Percentiles rank a stretch among this genome's conserved stretches.
Conservation (phyloP, 108 stramenopile species). For the Fragilaria radians region DNA sequence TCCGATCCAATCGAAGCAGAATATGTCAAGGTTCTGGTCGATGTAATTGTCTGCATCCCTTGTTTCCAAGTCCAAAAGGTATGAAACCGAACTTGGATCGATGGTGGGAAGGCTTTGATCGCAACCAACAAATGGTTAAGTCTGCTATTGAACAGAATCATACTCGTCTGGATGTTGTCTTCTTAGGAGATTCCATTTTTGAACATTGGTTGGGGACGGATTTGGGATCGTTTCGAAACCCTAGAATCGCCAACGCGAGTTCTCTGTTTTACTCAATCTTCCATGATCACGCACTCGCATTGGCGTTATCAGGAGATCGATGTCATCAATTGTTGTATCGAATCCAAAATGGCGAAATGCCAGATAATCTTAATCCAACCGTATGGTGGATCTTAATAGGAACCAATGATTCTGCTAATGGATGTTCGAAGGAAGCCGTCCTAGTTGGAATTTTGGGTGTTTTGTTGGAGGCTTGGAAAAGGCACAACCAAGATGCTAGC, state of each 20-base stretch:
- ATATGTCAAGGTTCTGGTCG: background rate
- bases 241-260: conserved; percentile 20
- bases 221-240: conserved; percentile 2
- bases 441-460: conserved; percentile 40
- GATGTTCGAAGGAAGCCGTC: conserved; percentile 42
- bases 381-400: conserved; percentile 73
- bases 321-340: conserved; percentile 43
- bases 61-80: background rate
- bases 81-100: background rate
- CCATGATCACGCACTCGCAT: conserved; percentile 27
- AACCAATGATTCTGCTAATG: conserved; percentile 39
- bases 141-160: background rate
- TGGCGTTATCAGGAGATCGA: conserved; percentile 31
- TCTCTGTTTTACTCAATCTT: conserved; percentile 46
- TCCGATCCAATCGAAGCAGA: background rate
- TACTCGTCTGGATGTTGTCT: conserved; percentile 14
- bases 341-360: conserved; percentile 51
- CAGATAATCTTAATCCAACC: conserved; percentile 37
- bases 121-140: background rate
- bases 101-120: background rate
- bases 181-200: conserved; percentile 27
- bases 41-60: background rate
- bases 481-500: conserved; percentile 21
- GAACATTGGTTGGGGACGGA: conserved; percentile 9
- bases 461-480: conserved; percentile 34